Evolutionary conservation across 2,329 filamentous ascomycete genomes (phyloP).

Genomic region (Aspergillus tamarii): DNA sequence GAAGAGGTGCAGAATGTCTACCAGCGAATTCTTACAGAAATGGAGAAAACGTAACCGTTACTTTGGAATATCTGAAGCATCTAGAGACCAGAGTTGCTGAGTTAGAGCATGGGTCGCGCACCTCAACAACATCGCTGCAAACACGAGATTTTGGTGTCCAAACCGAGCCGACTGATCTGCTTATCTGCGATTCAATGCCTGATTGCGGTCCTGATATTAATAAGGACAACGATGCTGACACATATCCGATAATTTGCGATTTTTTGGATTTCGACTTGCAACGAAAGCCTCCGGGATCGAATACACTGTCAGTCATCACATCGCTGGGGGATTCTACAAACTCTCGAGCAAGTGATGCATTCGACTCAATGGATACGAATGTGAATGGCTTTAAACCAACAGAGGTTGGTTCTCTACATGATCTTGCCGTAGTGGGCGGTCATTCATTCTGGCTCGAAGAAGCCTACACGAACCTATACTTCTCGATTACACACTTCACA

Average conservation of each 20-base stretch:
- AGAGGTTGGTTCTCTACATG: background rate
- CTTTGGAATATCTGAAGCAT: conserved; percentile 29
- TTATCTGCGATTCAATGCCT: background rate
- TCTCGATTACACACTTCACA: conserved; percentile 29
- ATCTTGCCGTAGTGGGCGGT: conserved; percentile 8
- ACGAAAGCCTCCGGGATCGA: background rate
- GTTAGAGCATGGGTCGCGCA: conserved; percentile 14
- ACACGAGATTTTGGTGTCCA: conserved; percentile 28
- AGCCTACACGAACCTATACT: conserved; percentile 31
- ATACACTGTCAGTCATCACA: background rate
- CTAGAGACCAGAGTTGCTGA: conserved; percentile 28
- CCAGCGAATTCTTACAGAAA: conserved; percentile 28
- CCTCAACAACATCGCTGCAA: background rate
- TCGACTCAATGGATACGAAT: background rate
- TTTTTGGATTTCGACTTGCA: background rate
- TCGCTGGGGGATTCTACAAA: conserved; percentile 1
- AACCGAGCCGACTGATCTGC: conserved; percentile 13
- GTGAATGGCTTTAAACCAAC: background rate
- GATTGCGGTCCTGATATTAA: background rate
- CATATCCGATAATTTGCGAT: background rate
- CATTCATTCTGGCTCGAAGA: conserved; percentile 26
- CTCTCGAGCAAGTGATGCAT: conserved; percentile 4
- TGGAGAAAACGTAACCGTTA: conserved; percentile 30
- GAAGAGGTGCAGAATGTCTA: conserved; percentile 32
- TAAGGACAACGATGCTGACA: background rate